These are phyloP conservation scores for Trichoderma virens DNA, from an alignment of 495 filamentous ascomycete genomes.

Conservation along the genomic window DNA sequence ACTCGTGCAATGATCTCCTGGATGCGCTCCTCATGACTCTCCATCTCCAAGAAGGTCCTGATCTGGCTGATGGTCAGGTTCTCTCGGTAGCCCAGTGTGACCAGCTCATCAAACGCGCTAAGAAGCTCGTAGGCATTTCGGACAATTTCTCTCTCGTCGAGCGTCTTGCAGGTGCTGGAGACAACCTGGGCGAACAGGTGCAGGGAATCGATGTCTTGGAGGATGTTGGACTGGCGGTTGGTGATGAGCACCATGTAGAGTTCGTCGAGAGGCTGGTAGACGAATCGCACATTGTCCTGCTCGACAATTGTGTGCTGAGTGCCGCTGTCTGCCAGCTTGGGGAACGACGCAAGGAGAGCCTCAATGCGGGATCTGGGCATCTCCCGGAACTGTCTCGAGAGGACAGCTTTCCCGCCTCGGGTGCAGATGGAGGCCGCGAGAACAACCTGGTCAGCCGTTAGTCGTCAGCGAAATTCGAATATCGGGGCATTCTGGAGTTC, in stretches of 20 bases:
- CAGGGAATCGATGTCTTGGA: slow-evolving; percentile 97
- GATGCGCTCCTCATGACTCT: slow-evolving; percentile 95
- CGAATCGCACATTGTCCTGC: slow-evolving; percentile 98
- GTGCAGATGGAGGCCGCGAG: slow-evolving; percentile 99
- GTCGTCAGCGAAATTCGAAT: background rate
- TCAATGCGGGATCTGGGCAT: slow-evolving; percentile 94
- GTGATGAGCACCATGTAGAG: slow-evolving; percentile 99
- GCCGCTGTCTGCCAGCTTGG: slow-evolving; percentile 88
- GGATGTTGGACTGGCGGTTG: slow-evolving; percentile 97
- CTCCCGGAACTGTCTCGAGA: slow-evolving; percentile 93
- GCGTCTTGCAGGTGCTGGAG: slow-evolving; percentile 86
- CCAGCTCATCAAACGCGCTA: slow-evolving; percentile 92
- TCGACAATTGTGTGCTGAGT: slow-evolving; percentile 97
- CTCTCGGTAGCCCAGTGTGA: slow-evolving; percentile 90
- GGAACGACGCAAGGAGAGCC: slow-evolving; percentile 90
- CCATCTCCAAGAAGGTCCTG: slow-evolving; percentile 98
- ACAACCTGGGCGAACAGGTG: slow-evolving; percentile 97
- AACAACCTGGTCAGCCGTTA: slow-evolving; percentile 61
- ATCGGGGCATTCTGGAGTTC: background rate
- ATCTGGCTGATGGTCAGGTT: slow-evolving; percentile 92
- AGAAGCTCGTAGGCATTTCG: slow-evolving; percentile 93
- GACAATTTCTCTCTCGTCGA: slow-evolving; percentile 91
- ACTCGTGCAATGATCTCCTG: slow-evolving; percentile 95
- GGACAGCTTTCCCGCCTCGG: slow-evolving; percentile 91
- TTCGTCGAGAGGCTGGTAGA: slow-evolving; percentile 97